Evolutionary conservation across 805 yeast genomes (phyloP).

Genomic region (Candida bentonensis): DNA sequence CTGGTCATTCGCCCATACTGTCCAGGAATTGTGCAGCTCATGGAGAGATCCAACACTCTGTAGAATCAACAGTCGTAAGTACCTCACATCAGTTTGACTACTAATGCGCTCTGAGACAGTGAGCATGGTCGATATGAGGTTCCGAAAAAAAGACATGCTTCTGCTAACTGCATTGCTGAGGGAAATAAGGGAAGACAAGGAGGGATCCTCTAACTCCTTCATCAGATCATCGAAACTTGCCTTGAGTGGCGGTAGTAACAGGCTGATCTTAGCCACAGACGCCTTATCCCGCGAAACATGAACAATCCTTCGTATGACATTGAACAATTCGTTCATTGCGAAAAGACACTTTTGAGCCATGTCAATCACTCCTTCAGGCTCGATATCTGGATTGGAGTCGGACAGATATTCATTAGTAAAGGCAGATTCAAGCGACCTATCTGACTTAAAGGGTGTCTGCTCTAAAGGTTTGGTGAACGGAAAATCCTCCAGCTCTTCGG

Average conservation of each 20-base stretch:
- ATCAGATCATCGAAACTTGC: neutral
- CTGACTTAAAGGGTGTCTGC: too few species aligned
- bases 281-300: neutral
- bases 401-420: too few species aligned
- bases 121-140: neutral
- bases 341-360: neutral
- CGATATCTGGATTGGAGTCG: too few species aligned
- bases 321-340: neutral
- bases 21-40: constrained; percentile 57
- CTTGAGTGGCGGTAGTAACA: neutral
- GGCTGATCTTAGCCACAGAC: neutral
- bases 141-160: neutral
- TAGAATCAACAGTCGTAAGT: constrained; percentile 48
- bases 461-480: too few species aligned
- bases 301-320: neutral
- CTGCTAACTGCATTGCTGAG: neutral
- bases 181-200: neutral
- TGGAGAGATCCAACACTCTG: constrained; percentile 48
- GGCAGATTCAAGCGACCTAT: too few species aligned
- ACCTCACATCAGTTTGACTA: constrained; percentile 35
- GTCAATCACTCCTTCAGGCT: neutral
- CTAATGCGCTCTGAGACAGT: neutral
- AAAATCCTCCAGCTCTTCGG: too few species aligned
- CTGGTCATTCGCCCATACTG: constrained; percentile 11
- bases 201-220: neutral